A percentile compares a stretch with the other conserved stretches of the same genome.
These are phyloP conservation scores for Phaffia rhodozyma DNA, from an alignment of 1,284 basidiomycete genomes.

Conservation along the genomic window DNA sequence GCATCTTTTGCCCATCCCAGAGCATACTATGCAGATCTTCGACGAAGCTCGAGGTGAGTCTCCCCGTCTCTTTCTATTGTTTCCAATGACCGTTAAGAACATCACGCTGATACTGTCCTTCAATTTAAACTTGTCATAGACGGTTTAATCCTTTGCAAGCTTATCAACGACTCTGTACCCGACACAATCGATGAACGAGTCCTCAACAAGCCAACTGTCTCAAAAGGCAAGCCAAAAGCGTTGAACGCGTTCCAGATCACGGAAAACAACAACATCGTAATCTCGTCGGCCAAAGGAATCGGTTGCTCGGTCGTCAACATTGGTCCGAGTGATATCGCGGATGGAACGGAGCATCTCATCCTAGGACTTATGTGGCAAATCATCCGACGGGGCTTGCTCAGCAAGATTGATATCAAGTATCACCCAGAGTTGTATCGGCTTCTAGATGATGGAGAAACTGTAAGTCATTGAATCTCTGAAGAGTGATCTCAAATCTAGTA, in stretches of 20 bases:
- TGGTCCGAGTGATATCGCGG: constrained; percentile 81
- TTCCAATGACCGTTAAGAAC: not conserved
- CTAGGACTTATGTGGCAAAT: constrained; percentile 99
- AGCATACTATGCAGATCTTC: constrained; percentile 97
- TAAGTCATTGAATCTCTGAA: too few species aligned
- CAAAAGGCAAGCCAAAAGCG: constrained; percentile 47
- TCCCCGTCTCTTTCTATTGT: not conserved
- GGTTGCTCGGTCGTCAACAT: constrained; percentile 98
- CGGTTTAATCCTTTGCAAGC: constrained; percentile 90
- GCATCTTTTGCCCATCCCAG: constrained; percentile 77
- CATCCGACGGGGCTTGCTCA: constrained; percentile 83
- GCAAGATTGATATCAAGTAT: constrained; percentile 93
- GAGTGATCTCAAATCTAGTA: too few species aligned
- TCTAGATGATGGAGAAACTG: constrained; percentile 88
- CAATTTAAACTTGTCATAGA: constrained; percentile 39
- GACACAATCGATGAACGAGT: constrained; percentile 99
- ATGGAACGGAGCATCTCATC: constrained; percentile 91
- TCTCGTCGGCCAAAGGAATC: constrained; percentile 93
- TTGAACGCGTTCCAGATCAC: constrained; percentile 97
- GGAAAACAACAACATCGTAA: constrained; percentile 99
- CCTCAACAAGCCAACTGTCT: constrained; percentile 68
- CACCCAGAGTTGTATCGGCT: constrained; percentile 94
- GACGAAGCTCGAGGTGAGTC: constrained; percentile 67
- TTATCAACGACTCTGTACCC: constrained; percentile 97
- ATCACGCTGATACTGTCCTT: not conserved